Base-by-base conservation (phyloP, 2,329 filamentous ascomycete genomes). In the Didymella lethalis region DNA sequence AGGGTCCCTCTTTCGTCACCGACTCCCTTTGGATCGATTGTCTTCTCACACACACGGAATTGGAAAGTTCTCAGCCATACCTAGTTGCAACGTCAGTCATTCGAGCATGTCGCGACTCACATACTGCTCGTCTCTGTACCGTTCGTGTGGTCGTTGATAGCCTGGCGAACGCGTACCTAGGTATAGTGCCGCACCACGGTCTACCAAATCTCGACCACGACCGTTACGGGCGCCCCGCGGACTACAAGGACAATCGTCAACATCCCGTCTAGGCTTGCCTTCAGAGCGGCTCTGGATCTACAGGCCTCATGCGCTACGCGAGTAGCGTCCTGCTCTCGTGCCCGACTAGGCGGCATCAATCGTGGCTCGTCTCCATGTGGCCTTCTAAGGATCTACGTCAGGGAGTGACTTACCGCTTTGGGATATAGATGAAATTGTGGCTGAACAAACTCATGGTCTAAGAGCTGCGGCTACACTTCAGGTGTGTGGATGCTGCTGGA, bases 1-100 rank as follows among this genome's bases (percentile, higher is more conserved):
- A 43, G 56, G 56, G 50, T 50, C 46, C 50, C 34, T 40, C n/a
- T 46, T 53, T 41, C 34, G 56, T 59, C 56, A 43, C 50, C 40
- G 50, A 54, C 41, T 12, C 20, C 12, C 29, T 31, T 32, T 53
- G 29, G 32, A 18, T 44, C 45, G 45, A 49, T 36, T 28, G 31
- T 23, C 10, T 11, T 31, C 32, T 43, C 40, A n/a, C 14, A 20
- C 25, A 47, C 50, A 29, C 32, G n/a, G 32, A 25, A 32, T 32
- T 47, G 14, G 25, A n/a, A 14, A 20, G 2, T n/a, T 40, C 18
- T 48, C 38, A 44, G n/a, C 40, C 36, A 32, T 25, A 10, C 20
- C 51, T 48, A 48, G 43, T 34, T 49, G 26, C 48, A 41, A 28
- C 34, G 16, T 16, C 38, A 41, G 8, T n/a, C n/a, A 4, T 43